phyloP scores from a whole-genome alignment of 2,329 filamentous ascomycete genomes.

The Cercospora zeina region DNA sequence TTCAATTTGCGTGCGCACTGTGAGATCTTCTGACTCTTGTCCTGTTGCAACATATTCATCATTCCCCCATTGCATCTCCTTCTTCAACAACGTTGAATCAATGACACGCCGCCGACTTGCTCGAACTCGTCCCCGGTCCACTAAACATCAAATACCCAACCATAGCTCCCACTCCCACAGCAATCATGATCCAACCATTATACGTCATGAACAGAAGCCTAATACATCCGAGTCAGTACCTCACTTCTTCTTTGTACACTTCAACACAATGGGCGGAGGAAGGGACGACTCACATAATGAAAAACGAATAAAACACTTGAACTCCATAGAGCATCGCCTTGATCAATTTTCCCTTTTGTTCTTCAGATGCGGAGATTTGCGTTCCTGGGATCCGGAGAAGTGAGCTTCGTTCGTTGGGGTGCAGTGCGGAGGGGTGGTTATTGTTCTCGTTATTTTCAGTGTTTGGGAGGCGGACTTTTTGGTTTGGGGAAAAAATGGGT shows the following conservation, averaged over 20 bases:
- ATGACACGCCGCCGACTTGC: conserved; percentile 90
- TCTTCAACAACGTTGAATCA: conserved; percentile 46
- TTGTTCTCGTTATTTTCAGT: not conserved
- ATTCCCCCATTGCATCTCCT: not conserved
- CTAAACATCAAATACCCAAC: conserved; percentile 84
- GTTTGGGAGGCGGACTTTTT: conserved; percentile 1
- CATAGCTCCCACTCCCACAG: conserved; percentile 85
- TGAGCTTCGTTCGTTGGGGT: conserved; percentile 60
- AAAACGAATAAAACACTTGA: conserved; percentile 98
- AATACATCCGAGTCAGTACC: conserved; percentile 6
- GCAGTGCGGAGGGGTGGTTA: not conserved
- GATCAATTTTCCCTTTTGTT: conserved; percentile 70
- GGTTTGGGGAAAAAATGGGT: not conserved
- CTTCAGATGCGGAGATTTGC: conserved; percentile 46
- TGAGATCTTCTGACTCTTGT: not conserved
- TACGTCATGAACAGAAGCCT: conserved; percentile 99
- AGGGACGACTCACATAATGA: conserved; percentile 79
- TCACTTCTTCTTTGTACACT: not conserved
- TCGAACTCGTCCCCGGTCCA: conserved; percentile 58
- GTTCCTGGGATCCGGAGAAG: conserved; percentile 54
- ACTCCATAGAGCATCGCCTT: conserved; percentile 84
- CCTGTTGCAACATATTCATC: not conserved
- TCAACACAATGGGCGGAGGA: conserved; percentile 33
- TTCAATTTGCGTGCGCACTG: not conserved
- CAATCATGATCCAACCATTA: conserved; percentile 95